phyloP scores from a whole-genome alignment of 2,329 filamentous ascomycete genomes.

The Tolypocladium inflatum region DNA sequence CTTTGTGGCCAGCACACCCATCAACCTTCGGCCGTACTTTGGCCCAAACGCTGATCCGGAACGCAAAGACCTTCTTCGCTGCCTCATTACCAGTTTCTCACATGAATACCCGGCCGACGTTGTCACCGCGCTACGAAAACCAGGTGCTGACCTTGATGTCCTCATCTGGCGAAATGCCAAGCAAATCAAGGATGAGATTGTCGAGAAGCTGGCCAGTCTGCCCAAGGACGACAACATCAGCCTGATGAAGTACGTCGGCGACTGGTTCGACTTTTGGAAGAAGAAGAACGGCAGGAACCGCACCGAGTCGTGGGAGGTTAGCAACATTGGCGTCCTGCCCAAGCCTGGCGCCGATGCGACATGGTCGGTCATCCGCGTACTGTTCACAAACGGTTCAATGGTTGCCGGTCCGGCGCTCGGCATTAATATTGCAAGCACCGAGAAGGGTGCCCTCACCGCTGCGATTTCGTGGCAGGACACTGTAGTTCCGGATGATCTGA shows the following conservation, averaged over 20 bases:
- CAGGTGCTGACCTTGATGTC: slow-evolving; percentile 10
- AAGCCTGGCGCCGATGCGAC: slow-evolving; percentile 2
- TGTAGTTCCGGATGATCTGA: slow-evolving; percentile 26
- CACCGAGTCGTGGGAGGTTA: slow-evolving; percentile 38
- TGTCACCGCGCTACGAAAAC: slow-evolving; percentile 15
- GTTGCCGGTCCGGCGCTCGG: slow-evolving; percentile 31
- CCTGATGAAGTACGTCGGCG: slow-evolving; percentile 29
- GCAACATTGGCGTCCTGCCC: slow-evolving; percentile 38
- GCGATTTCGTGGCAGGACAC: slow-evolving; percentile 38
- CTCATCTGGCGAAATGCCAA: slow-evolving; percentile 33
- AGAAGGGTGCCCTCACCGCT: slow-evolving; percentile 27
- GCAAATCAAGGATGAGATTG: slow-evolving; percentile 23
- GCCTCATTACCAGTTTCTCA: slow-evolving; percentile 25
- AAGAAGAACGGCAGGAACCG: slow-evolving; percentile 32
- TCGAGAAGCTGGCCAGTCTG: slow-evolving; percentile 19
- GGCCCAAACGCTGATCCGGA: slow-evolving; percentile 13
- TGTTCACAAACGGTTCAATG: slow-evolving; percentile 41
- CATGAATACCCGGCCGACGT: slow-evolving; percentile 17
- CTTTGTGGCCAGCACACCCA: slow-evolving; percentile 31
- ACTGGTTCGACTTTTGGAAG: slow-evolving; percentile 32
- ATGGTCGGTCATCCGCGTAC: slow-evolving; percentile 30
- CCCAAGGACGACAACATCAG: slow-evolving; percentile 33
- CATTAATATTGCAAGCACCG: slow-evolving; percentile 36
- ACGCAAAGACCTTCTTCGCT: slow-evolving; percentile 19
- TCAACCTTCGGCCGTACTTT: slow-evolving; percentile 32